Evolutionary conservation across 2,329 filamentous ascomycete species (phyloP), one percentile per base, ranked within the genome.

Genomic region (Coniochaeta hoffmannii): DNA sequence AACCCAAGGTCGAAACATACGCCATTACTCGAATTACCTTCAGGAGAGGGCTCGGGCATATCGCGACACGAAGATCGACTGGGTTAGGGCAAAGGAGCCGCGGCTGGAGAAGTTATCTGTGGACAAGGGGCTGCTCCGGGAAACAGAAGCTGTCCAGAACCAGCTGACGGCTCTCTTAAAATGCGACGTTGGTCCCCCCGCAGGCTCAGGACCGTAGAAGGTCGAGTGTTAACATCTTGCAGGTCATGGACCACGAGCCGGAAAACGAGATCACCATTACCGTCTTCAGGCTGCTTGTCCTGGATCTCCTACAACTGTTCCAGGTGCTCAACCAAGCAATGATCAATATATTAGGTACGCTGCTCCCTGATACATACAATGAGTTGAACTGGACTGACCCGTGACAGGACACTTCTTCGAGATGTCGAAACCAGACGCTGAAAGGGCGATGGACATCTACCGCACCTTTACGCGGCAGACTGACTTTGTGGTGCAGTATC

Each of bases 231-330:
- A 28, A 50, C 49, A 50, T 34, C 15, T 34, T 26, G 54, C 62
- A 62, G 90, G 84, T 97, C 53, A 82, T 97, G 67, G 87, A 90
- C 53, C 83, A 87, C 60, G 94, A 97, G 64, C 85, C 89, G 8
- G 92, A 97, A 68, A 99, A 97, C 67, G 94, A 99, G 71, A 97
- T 99, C 63, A 95, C 91, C 10, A 81, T 97, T 62, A 95, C 90
- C 10, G 92, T 95, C 28, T 99, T 97, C 68, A 84, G 94, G 57
- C 77, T 99, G 60, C 77, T 99, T 54, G 95, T 96, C 19, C 78
- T 96, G 64, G 94, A 99, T 70, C 77, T 99, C 35, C 73, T 99
- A 58, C 86, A 89, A 14, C 77, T 99, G 55, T 99, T 96, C 74
- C 91, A 96, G 65, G 90, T 94, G 50, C 87, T 97, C 73, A 99